Evolutionary conservation across 2,329 filamentous ascomycete species (phyloP), one percentile per base, ranked within the genome.

Genomic region (Falciphora oryzae): DNA sequence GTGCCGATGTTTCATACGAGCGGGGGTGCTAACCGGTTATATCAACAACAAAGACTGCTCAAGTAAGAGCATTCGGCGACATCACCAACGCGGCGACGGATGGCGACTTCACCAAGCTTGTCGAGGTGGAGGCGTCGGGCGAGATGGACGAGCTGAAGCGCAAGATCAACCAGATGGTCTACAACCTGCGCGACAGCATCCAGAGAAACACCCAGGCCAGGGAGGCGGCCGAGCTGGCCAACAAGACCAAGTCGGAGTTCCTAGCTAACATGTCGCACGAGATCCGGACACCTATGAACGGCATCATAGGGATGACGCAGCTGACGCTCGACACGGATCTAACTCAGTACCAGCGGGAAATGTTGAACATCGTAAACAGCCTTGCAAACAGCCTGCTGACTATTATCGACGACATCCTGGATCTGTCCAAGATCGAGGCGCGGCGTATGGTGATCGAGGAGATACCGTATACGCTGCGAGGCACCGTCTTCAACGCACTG

Each of bases 131-230:
- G 76, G 95, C 95, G 27, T 97, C 94, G 16, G 95, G 95, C 68
- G 95, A 99, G 77, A 98, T 99, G 95, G 95, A 98, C 77, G 94
- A 98, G 76, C 83, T 99, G 71, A 99, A 99, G 79, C 89, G 93
- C 72, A 98, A 98, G 83, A 98, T 99, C 84, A 99, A 98, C 75
- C 92, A 96, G 80, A 99, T 99, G 95, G 93, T 98, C 63, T 95
- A 91, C 74, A 97, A 96, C 74, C 80, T 99, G 67, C 84, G 94
- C 70, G 95, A 98, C 78, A 96, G 91, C 82, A 97, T 99, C 70
- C 93, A 98, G 76, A 88, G 93, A 75, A 99, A 98, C 75, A 97
- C 93, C 3, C 92, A 93, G 69, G 95, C 95, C 65, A 90, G 95
- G 77, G 94, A 98, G 77, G 93, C 94, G 60, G 95, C 95, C 72